A percentile compares a stretch with the other conserved stretches of the same genome.
phyloP scores from a whole-genome alignment of 2,329 filamentous ascomycete species.

The Plenodomus tracheiphilus region DNA sequence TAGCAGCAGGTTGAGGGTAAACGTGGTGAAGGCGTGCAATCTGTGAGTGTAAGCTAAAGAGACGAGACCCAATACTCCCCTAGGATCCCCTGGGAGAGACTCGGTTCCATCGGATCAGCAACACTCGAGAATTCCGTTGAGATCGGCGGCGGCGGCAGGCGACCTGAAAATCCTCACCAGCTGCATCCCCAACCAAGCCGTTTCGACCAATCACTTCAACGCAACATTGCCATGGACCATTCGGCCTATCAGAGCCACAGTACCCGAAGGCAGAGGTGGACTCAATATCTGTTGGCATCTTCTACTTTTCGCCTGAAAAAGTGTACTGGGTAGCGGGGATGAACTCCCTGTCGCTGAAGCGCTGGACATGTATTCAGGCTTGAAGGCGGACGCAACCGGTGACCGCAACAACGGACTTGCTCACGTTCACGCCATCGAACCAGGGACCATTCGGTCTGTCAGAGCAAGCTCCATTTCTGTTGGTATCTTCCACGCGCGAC shows the following conservation, averaged over 20 bases:
- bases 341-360: not conserved
- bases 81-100: too few species aligned
- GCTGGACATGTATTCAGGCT: conserved; percentile 1
- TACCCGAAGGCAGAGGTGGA: conserved; percentile 4
- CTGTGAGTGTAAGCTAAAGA: too few species aligned
- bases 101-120: too few species aligned
- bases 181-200: not conserved
- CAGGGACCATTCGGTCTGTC: conserved; percentile 32
- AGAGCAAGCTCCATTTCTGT: conserved; percentile 27
- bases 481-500: conserved; percentile 31
- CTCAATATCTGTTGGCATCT: conserved; percentile 14
- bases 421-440: conserved; percentile 25
- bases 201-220: conserved; percentile 4
- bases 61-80: too few species aligned
- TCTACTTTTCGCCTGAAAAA: conserved; percentile 8
- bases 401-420: conserved; percentile 15
- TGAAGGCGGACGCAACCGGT: conserved; percentile 5
- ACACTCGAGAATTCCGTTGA: too few species aligned
- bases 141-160: too few species aligned
- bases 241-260: conserved; percentile 13
- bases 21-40: not conserved
- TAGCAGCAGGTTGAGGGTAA: too few species aligned
- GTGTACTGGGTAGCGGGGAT: conserved; percentile 7
- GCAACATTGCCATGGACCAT: conserved; percentile 12
- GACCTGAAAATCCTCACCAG: not conserved